Conservation (phyloP, 805 yeast genomes). For the Torulaspora maleeae region DNA sequence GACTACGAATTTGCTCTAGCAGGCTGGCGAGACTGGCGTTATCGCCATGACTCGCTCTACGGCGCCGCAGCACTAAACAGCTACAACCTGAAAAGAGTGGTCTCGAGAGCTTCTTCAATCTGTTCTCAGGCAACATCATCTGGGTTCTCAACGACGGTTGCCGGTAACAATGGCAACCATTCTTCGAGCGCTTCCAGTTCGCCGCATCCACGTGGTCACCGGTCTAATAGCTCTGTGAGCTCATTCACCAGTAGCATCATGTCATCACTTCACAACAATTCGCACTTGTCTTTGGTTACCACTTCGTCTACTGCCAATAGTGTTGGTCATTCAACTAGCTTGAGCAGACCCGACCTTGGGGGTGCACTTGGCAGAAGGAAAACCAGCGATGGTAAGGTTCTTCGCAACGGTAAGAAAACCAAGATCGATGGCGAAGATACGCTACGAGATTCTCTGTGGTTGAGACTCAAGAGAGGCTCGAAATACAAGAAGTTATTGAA, state of each 20-base stretch:
- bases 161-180: background rate
- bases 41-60: slow-evolving; percentile 65
- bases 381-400: background rate
- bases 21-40: slow-evolving; percentile 92
- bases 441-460: slow-evolving; percentile 19
- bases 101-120: slow-evolving; percentile 25
- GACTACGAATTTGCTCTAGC: slow-evolving; percentile 46
- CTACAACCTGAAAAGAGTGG: slow-evolving; percentile 20
- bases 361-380: background rate
- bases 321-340: background rate
- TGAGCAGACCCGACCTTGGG: background rate
- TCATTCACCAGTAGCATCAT: slow-evolving; percentile 32
- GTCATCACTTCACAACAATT: slow-evolving; percentile 28
- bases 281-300: slow-evolving; percentile 19
- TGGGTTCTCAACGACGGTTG: slow-evolving; percentile 3
- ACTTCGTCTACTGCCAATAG: slow-evolving; percentile 10
- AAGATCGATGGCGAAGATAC: background rate
- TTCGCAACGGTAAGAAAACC: background rate
- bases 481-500: slow-evolving; percentile 12
- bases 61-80: slow-evolving; percentile 38
- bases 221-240: slow-evolving; percentile 31
- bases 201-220: slow-evolving; percentile 15
- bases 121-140: slow-evolving; percentile 15
- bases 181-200: slow-evolving; percentile 1
- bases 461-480: slow-evolving; percentile 17